These are phyloP conservation scores for Plasmodium falciparum DNA, from an alignment of 169 alveolate species.

Conservation along the genomic window DNA sequence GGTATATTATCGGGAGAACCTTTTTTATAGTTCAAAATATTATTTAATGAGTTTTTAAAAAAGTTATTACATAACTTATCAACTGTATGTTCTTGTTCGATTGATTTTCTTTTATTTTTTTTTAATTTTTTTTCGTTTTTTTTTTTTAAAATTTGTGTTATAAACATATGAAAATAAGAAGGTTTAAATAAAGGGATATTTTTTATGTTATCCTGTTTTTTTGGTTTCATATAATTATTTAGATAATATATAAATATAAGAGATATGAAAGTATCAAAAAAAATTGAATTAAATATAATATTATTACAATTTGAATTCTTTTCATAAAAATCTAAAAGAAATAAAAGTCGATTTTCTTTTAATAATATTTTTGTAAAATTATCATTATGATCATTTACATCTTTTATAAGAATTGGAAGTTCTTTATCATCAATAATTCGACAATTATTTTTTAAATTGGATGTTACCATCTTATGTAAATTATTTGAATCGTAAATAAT, in stretches of 20 bases:
- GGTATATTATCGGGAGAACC: not conserved
- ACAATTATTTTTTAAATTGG: constrained; percentile 15
- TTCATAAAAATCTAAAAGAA: constrained; percentile 39
- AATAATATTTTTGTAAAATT: constrained; percentile 48
- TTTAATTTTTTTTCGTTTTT: constrained; percentile 9
- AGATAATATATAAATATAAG: constrained; percentile 17
- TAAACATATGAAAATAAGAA: constrained; percentile 27
- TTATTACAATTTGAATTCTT: constrained; percentile 22
- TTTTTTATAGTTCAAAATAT: constrained; percentile 27
- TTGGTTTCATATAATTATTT: constrained; percentile 24
- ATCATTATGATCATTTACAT: constrained; percentile 45
- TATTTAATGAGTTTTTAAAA: constrained; percentile 60
- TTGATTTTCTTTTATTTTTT: not conserved
- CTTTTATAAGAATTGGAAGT: constrained; percentile 37
- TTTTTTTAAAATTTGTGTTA: constrained; percentile 15
- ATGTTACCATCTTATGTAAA: not conserved
- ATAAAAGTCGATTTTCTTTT: constrained; percentile 26
- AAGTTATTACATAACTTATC: constrained; percentile 65
- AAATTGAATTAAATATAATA: constrained; percentile 25
- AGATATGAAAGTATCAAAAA: constrained; percentile 57
- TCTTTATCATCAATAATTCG: constrained; percentile 59
- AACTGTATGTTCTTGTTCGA: constrained; percentile 29
- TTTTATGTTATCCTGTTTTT: constrained; percentile 3
- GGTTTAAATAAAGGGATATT: constrained; percentile 61
- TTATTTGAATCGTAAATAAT: constrained; percentile 24